Percentiles rank a stretch among this genome's conserved stretches.
phyloP scores from a whole-genome alignment of 768 basidiomycete genomes.

The Phallus indusiatus region DNA sequence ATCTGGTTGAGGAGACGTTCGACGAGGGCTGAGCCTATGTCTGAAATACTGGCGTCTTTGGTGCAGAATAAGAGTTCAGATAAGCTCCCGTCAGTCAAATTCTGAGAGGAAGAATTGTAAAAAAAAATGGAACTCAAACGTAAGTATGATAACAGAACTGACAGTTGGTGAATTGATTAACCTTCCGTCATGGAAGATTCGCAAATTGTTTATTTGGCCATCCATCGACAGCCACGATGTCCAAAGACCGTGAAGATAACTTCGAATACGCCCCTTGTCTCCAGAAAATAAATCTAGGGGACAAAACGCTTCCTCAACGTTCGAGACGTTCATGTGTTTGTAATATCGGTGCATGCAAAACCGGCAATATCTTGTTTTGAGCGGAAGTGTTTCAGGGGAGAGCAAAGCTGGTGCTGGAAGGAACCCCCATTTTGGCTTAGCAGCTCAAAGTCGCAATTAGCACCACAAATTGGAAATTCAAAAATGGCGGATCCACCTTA shows the following conservation, averaged over 20 bases:
- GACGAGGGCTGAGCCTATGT: constrained; percentile 35
- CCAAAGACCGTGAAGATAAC: constrained; percentile 66
- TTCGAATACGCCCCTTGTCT: constrained; percentile 46
- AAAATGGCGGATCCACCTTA: constrained; percentile 48
- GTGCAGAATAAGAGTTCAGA: background rate
- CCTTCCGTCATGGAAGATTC: constrained; percentile 63
- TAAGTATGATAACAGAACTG: constrained; percentile 16
- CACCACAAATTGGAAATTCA: background rate
- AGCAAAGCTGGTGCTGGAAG: constrained; percentile 57
- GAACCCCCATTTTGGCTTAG: constrained; percentile 96
- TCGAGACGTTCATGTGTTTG: constrained; percentile 27
- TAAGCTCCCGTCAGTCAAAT: background rate
- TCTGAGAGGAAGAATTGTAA: background rate
- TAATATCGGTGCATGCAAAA: constrained; percentile 82
- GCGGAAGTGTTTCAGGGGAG: constrained; percentile 40
- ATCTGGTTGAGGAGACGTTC: constrained; percentile 39
- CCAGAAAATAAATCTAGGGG: constrained; percentile 86
- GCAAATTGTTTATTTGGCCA: constrained; percentile 72
- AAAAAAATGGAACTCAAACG: background rate
- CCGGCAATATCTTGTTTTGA: constrained; percentile 72
- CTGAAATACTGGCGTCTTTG: background rate
- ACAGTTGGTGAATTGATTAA: constrained; percentile 51
- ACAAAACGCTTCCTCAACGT: constrained; percentile 48
- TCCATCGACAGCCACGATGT: constrained; percentile 55
- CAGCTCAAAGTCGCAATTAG: background rate